A percentile compares a stretch with the other conserved stretches of the same genome.
Evolutionary conservation across 108 stramenopile genomes (phyloP).

Genomic region (Skeletonema marinoi): DNA sequence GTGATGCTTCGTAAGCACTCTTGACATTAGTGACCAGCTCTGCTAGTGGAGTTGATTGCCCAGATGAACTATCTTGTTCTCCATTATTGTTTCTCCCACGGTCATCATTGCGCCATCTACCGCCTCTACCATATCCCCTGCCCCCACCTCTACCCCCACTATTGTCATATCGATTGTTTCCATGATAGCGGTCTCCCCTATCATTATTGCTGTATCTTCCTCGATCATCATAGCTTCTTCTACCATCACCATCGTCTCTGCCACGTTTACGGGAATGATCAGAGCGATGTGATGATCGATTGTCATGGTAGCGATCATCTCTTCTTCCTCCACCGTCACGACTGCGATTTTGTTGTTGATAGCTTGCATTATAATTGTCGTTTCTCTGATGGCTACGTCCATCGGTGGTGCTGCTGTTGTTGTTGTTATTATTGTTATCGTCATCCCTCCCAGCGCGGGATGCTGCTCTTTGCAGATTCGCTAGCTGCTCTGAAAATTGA

Average conservation of each 20-base stretch:
- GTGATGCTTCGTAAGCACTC: not conserved
- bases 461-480: constrained; percentile 62
- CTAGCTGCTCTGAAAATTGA: constrained; percentile 59
- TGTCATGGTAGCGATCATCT: constrained; percentile 5
- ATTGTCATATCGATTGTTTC: not conserved
- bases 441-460: constrained; percentile 26
- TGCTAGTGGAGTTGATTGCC: not conserved
- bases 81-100: constrained; percentile 12
- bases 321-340: constrained; percentile 4
- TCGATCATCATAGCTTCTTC: constrained; percentile 2
- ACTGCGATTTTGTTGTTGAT: not conserved
- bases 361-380: constrained; percentile 4
- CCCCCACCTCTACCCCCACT: constrained; percentile 5
- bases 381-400: not conserved
- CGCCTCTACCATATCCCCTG: not conserved
- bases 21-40: constrained; percentile 8
- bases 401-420: no score
- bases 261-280: constrained; percentile 4
- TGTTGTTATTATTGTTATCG: constrained; percentile 32
- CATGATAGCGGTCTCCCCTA: not conserved
- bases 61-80: constrained; percentile 16
- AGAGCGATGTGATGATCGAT: not conserved
- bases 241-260: constrained; percentile 1
- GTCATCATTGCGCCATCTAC: constrained; percentile 20
- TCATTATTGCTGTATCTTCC: constrained; percentile 14